These are phyloP conservation scores for Botryobasidium botryosum DNA, from an alignment of 768 basidiomycete genomes.

Conservation along the genomic window DNA sequence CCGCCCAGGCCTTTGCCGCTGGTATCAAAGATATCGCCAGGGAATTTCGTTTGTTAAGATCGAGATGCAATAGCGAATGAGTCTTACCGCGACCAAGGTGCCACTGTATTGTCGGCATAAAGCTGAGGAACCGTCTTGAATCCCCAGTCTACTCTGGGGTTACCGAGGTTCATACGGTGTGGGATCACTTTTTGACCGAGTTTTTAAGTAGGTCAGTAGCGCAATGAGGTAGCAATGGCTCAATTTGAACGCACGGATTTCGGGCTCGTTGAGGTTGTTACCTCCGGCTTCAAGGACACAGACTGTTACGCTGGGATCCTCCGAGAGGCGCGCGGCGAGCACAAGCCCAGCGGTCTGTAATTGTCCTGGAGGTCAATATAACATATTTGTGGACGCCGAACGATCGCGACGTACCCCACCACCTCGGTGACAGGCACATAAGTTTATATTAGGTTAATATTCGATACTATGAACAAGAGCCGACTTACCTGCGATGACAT, in stretches of 20 bases:
- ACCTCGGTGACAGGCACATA: background rate
- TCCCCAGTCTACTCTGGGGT: background rate
- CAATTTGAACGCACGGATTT: too few relatives aligned
- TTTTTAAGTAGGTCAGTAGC: too few relatives aligned
- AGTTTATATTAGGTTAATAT: background rate
- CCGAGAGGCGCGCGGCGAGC: conserved; percentile 20
- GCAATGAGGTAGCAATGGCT: too few relatives aligned
- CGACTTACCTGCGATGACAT: conserved; percentile 5
- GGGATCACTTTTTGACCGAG: too few relatives aligned
- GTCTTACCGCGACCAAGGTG: too few relatives aligned
- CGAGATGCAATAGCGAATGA: too few relatives aligned
- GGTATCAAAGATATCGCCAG: too few relatives aligned
- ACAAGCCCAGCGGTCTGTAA: conserved; percentile 18
- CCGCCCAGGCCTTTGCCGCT: conserved; percentile 10
- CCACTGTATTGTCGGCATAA: background rate
- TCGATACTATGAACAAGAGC: background rate
- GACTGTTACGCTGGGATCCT: conserved; percentile 19
- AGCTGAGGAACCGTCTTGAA: conserved; percentile 1
- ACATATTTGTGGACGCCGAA: too few relatives aligned
- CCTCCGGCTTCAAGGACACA: conserved; percentile 16
- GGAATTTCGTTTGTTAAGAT: too few relatives aligned
- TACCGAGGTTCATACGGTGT: too few relatives aligned
- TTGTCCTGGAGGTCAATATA: too few relatives aligned
- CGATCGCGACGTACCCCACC: conserved; percentile 8
- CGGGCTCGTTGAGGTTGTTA: conserved; percentile 11